These are phyloP conservation scores for Hypsizygus marmoreus DNA, from an alignment of 768 basidiomycete species.

Conservation along the genomic window DNA sequence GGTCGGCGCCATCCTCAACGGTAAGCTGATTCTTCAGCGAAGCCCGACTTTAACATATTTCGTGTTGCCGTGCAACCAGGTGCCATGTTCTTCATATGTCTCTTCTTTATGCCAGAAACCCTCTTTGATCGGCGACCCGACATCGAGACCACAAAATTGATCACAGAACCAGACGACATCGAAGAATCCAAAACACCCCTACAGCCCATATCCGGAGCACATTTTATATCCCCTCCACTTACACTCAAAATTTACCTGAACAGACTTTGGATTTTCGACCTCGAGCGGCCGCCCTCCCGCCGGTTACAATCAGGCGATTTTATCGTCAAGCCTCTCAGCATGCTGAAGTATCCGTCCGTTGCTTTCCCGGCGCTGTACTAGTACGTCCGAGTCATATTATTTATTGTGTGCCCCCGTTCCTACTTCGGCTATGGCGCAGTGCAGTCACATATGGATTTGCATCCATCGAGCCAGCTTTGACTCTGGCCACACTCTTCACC, in stretches of 20 bases:
- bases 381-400: conserved; percentile 19
- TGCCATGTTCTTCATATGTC: conserved; percentile 33
- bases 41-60: background rate
- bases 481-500: conserved; percentile 38
- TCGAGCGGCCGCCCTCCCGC: conserved; percentile 28
- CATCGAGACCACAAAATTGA: conserved; percentile 10
- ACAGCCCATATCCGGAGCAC: conserved; percentile 14
- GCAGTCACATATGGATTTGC: conserved; percentile 40
- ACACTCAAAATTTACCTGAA: conserved; percentile 23
- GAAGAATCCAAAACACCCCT: conserved; percentile 13
- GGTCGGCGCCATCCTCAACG: conserved; percentile 44
- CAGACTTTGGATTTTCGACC: conserved; percentile 33
- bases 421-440: no score
- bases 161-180: conserved; percentile 13
- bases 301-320: conserved; percentile 29
- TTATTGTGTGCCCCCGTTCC: background rate
- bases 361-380: conserved; percentile 38
- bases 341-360: conserved; percentile 43
- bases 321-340: conserved; percentile 34
- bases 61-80: no score
- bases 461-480: conserved; percentile 41
- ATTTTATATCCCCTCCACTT: conserved; percentile 29
- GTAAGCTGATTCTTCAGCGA: conserved; percentile 4
- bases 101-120: conserved; percentile 45
- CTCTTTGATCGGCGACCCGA: conserved; percentile 32